These are phyloP conservation scores for Trametes meyenii DNA, from an alignment of 768 basidiomycete genomes.

Conservation along the genomic window DNA sequence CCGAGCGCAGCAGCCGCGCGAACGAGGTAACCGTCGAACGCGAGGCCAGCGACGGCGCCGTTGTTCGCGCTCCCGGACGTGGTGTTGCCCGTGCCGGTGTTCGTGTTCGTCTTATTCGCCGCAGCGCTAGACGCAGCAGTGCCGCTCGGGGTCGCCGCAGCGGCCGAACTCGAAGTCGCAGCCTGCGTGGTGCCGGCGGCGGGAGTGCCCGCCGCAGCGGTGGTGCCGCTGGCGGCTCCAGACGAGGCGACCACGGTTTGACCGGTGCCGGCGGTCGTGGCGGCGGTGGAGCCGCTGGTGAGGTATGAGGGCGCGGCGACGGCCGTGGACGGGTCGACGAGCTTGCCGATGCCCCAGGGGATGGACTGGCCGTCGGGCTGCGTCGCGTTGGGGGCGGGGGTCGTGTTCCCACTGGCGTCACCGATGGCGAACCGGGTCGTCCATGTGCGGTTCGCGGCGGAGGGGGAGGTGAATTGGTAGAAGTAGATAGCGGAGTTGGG, in stretches of 20 bases:
- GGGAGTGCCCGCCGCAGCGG: slow-evolving; percentile 8
- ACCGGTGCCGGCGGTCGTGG: slow-evolving; percentile 1
- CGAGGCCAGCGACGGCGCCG: slow-evolving; percentile 21
- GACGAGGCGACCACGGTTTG: background rate
- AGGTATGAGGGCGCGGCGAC: slow-evolving; percentile 28
- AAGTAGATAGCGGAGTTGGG: slow-evolving; percentile 75
- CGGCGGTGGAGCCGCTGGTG: slow-evolving; percentile 8
- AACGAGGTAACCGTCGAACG: slow-evolving; percentile 19
- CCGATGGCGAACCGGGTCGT: slow-evolving; percentile 80
- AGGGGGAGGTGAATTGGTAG: slow-evolving; percentile 68
- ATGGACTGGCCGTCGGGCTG: slow-evolving; percentile 53
- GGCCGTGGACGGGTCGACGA: slow-evolving; percentile 47
- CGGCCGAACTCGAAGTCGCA: slow-evolving; percentile 8
- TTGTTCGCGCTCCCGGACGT: background rate
- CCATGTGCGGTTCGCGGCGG: slow-evolving; percentile 52
- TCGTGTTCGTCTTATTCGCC: background rate
- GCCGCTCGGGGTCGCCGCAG: background rate
- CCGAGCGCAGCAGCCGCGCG: slow-evolving; percentile 28
- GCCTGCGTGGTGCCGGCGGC: slow-evolving; percentile 7
- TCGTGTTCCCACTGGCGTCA: slow-evolving; percentile 46
- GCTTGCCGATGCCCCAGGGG: slow-evolving; percentile 67
- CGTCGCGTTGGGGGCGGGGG: slow-evolving; percentile 50
- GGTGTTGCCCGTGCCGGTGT: background rate
- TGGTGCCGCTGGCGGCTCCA: background rate
- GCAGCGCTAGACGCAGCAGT: slow-evolving; percentile 7